A percentile compares a stretch with the other conserved stretches of the same genome.
phyloP scores from a whole-genome alignment of 148 eudicot species.

The Simmondsia chinensis region DNA sequence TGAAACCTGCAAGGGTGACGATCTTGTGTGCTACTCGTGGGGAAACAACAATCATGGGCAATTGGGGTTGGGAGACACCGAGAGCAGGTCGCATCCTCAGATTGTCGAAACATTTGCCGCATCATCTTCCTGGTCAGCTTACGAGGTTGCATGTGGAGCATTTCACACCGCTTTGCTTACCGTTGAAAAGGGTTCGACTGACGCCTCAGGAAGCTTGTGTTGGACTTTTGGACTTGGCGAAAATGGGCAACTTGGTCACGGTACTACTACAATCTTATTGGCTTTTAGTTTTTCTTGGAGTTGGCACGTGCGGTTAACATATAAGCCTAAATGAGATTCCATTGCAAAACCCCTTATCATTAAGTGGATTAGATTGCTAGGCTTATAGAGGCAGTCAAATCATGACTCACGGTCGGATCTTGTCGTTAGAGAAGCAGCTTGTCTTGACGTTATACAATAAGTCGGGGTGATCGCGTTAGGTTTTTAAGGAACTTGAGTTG shows the following conservation, averaged over 20 bases:
- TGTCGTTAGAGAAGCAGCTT: no score
- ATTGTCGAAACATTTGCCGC: conserved; percentile 29
- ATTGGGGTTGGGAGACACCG: conserved; percentile 71
- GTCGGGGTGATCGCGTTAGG: no score
- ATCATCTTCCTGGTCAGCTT: conserved; percentile 44
- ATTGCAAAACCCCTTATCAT: no score
- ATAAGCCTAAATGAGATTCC: no score
- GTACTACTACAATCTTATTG: no score
- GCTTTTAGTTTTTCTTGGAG: no score
- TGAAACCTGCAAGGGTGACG: conserved; percentile 40
- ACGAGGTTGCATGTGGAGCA: conserved; percentile 77
- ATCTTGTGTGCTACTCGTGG: conserved; percentile 77
- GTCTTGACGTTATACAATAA: no score
- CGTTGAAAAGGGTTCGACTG: conserved; percentile 36
- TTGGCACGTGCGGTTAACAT: no score
- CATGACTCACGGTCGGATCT: no score
- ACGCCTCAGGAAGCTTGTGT: conserved; percentile 40
- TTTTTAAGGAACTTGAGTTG: no score
- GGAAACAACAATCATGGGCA: conserved; percentile 78
- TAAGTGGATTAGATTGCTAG: no score
- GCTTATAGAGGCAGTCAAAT: no score
- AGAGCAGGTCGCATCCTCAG: conserved; percentile 46
- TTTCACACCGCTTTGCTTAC: conserved; percentile 67
- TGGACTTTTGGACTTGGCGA: conserved; percentile 90
- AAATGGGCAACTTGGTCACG: conserved; percentile 82